phyloP scores from a whole-genome alignment of 2,329 filamentous ascomycete genomes.

The Paecilomyces formosus region DNA sequence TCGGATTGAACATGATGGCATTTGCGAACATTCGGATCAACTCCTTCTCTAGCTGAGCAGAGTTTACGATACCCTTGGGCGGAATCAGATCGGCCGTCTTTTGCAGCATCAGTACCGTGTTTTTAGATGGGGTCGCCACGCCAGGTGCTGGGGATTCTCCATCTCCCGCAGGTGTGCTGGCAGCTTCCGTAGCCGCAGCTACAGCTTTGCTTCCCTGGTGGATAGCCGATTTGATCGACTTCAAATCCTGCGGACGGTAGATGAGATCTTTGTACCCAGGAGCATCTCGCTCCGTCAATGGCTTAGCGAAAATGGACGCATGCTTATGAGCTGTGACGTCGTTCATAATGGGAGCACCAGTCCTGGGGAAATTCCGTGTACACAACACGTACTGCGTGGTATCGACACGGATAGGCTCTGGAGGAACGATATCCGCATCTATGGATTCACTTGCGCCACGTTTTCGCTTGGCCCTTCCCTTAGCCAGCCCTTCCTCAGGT shows the following conservation, averaged over 20 bases:
- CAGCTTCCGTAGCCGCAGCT: constrained; percentile 46
- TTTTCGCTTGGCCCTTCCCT: constrained; percentile 32
- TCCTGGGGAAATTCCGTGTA: constrained; percentile 51
- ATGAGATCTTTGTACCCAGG: constrained; percentile 70
- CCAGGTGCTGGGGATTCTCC: constrained; percentile 41
- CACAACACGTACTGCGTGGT: constrained; percentile 32
- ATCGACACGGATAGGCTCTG: constrained; percentile 20
- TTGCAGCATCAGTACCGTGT: constrained; percentile 34
- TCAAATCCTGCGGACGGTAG: constrained; percentile 67
- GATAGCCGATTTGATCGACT: constrained; percentile 68
- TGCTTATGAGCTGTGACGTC: constrained; percentile 70
- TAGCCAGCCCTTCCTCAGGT: constrained; percentile 19
- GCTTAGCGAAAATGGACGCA: constrained; percentile 71
- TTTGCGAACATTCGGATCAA: constrained; percentile 96
- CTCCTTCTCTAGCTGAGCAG: constrained; percentile 84
- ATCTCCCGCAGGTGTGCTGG: constrained; percentile 57
- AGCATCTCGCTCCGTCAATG: constrained; percentile 66
- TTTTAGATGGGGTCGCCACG: constrained; percentile 29
- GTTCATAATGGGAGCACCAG: constrained; percentile 65
- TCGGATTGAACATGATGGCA: constrained; percentile 95
- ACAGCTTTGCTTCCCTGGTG: constrained; percentile 39
- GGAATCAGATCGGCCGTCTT: constrained; percentile 71
- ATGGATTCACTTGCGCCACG: constrained; percentile 26
- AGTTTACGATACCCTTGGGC: constrained; percentile 87
- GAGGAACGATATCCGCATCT: constrained; percentile 19